These are phyloP conservation scores for Friedmanniomyces simplex DNA, from an alignment of 495 filamentous ascomycete species.

Conservation along the genomic window DNA sequence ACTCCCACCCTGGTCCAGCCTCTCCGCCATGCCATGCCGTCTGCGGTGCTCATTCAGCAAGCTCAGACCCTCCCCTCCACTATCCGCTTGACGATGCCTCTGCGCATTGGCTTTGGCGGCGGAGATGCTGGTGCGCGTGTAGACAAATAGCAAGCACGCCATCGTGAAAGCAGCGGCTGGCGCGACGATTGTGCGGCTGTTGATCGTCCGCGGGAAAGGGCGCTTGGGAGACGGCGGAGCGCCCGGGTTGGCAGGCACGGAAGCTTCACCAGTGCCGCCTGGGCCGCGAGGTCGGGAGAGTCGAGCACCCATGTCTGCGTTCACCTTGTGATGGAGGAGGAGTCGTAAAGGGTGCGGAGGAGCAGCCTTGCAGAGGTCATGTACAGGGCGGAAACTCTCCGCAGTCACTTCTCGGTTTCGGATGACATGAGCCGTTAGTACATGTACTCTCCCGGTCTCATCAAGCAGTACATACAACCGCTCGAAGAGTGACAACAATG, in stretches of 20 bases:
- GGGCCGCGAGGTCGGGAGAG: no score
- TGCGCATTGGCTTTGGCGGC: conserved; percentile 37
- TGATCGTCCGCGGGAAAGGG: conserved; percentile 9
- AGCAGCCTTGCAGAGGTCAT: no score
- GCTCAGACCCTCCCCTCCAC: conserved; percentile 27
- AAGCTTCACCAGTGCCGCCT: no score
- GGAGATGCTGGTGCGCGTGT: conserved; percentile 35
- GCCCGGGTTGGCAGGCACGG: neutral
- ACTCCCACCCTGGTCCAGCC: conserved; percentile 20
- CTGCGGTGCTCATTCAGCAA: conserved; percentile 28
- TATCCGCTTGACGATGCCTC: conserved; percentile 31
- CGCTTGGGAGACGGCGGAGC: neutral
- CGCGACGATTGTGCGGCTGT: conserved; percentile 24
- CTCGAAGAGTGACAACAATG: no score
- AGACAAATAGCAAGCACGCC: conserved; percentile 37
- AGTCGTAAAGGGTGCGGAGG: no score
- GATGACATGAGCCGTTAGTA: no score
- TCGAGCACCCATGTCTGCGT: no score
- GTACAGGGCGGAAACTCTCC: no score
- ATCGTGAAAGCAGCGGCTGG: conserved; percentile 38
- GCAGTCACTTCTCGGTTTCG: no score
- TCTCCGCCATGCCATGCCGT: conserved; percentile 28
- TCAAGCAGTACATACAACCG: no score
- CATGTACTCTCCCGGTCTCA: no score
- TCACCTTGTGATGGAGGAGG: no score